A percentile compares a stretch with the other conserved stretches of the same genome.
Evolutionary conservation across 1,139 yeast genomes (phyloP).

Genomic region (Debaryomyces sp.): DNA sequence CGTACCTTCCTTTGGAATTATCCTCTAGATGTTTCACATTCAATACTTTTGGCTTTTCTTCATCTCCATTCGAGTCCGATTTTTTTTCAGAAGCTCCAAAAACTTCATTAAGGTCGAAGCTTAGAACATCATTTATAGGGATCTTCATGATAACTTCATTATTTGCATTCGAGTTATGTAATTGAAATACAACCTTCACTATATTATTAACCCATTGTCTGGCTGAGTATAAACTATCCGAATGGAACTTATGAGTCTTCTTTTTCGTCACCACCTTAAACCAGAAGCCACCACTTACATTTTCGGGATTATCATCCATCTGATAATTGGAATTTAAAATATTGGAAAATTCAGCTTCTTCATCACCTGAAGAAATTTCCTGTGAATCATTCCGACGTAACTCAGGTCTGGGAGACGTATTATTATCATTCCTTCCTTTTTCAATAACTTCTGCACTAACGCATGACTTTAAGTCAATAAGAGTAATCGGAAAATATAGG

Average conservation of each 20-base stretch:
- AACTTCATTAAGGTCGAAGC: conserved; percentile 45
- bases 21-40: conserved; percentile 23
- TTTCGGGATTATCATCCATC: conserved; percentile 32
- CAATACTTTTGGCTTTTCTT: conserved; percentile 26
- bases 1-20: conserved; percentile 7
- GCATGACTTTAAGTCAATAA: conserved; percentile 72
- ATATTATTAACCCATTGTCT: conserved; percentile 77
- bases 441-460: conserved; percentile 57
- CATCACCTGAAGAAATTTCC: conserved; percentile 19
- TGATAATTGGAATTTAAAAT: conserved; percentile 22
- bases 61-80: conserved; percentile 13
- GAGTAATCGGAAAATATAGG: conserved; percentile 76
- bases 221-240: conserved; percentile 75
- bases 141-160: conserved; percentile 77
- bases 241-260: conserved; percentile 64
- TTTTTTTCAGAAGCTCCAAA: conserved; percentile 16
- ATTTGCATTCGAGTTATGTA: conserved; percentile 64
- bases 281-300: conserved; percentile 44
- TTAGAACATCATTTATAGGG: conserved; percentile 68
- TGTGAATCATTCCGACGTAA: conserved; percentile 11
- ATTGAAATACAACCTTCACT: conserved; percentile 70
- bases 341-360: conserved; percentile 28
- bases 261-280: conserved; percentile 59
- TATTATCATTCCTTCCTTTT: conserved; percentile 24
- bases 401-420: conserved; percentile 6